A percentile compares a stretch with the other conserved stretches of the same genome.
Evolutionary conservation across 352 stramenopile genomes (phyloP).

Genomic region (Phytophthora lateralis): DNA sequence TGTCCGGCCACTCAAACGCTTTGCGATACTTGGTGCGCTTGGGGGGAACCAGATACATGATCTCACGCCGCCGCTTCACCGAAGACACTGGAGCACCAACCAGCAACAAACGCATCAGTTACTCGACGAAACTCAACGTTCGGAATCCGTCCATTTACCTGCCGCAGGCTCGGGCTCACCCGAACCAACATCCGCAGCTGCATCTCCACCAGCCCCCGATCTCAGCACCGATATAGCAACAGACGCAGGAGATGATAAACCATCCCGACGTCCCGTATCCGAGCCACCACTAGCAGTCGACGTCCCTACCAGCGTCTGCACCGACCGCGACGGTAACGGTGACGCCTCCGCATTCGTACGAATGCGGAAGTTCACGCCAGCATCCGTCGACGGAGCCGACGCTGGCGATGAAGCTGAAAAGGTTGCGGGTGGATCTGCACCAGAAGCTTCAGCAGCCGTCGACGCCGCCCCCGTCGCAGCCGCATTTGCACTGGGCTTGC

Average conservation of each 20-base stretch:
- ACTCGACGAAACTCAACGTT: background rate
- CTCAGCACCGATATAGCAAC: background rate
- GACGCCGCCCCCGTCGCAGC: background rate
- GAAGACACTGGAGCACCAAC: background rate
- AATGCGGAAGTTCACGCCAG: background rate
- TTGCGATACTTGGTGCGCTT: constrained; percentile 24
- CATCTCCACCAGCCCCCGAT: background rate
- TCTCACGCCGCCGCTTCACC: constrained; percentile 15
- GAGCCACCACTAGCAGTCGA: background rate
- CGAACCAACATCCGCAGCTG: background rate
- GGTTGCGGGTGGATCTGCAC: background rate
- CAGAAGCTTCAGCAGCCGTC: background rate
- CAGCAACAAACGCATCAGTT: background rate
- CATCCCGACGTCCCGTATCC: background rate
- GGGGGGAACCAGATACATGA: constrained; percentile 10
- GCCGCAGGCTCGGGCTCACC: background rate
- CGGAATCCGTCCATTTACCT: background rate
- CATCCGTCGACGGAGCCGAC: background rate
- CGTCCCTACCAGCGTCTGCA: background rate
- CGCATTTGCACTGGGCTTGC: background rate
- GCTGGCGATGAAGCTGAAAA: background rate
- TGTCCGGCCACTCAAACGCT: constrained; percentile 26
- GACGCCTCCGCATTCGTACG: background rate
- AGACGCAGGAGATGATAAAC: background rate
- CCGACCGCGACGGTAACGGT: background rate